phyloP scores from a whole-genome alignment of 108 stramenopile genomes.

The Discostella stelligeroides region DNA sequence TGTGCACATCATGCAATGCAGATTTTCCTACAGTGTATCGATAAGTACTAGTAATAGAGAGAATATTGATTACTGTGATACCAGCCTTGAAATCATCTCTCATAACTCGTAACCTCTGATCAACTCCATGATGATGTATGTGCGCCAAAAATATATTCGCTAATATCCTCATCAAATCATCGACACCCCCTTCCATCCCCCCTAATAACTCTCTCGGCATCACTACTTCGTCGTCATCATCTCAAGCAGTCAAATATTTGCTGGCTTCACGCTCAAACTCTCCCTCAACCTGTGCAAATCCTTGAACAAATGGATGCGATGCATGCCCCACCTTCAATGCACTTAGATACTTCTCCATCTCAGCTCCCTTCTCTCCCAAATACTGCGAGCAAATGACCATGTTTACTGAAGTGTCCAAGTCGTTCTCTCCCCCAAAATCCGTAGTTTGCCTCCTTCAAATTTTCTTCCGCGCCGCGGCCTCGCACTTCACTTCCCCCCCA shows the following conservation, averaged over 20 bases:
- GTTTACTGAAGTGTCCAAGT: slow-evolving; percentile 92
- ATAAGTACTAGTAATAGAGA: no score
- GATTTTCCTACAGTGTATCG: no score
- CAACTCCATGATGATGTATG: no score
- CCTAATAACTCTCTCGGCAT: not conserved
- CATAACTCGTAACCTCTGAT: no score
- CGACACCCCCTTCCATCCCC: not conserved
- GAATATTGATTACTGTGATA: no score
- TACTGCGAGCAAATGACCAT: no score
- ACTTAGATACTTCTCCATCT: slow-evolving; percentile 41
- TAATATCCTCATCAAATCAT: no score
- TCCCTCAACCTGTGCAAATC: slow-evolving; percentile 72
- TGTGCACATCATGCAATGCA: no score
- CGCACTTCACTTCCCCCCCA: slow-evolving; percentile 84
- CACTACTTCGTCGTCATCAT: not conserved
- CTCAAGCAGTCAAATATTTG: slow-evolving; percentile 54
- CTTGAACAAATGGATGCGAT: slow-evolving; percentile 66
- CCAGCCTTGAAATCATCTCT: no score
- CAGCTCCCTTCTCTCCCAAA: no score
- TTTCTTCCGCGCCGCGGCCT: slow-evolving; percentile 81
- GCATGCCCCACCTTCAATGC: slow-evolving; percentile 65
- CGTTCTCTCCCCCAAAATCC: slow-evolving; percentile 59
- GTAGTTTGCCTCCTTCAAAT: no score
- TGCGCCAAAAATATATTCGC: no score
- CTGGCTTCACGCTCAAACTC: slow-evolving; percentile 86